A percentile compares a stretch with the other conserved stretches of the same genome.
These are phyloP conservation scores for Clavariopsis aquatica DNA, from an alignment of 495 filamentous ascomycete genomes.

Conservation along the genomic window DNA sequence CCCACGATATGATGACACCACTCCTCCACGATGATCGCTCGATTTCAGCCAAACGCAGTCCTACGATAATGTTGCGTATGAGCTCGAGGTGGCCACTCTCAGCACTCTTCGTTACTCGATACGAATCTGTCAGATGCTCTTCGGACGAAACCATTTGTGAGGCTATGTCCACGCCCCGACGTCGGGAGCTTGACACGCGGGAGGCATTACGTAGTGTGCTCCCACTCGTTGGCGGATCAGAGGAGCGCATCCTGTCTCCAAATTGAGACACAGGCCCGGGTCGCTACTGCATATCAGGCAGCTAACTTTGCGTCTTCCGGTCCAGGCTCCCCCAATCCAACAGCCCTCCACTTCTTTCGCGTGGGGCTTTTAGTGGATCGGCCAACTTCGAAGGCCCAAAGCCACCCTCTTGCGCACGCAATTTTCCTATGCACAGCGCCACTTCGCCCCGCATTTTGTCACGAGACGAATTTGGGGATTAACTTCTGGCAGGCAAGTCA, in stretches of 20 bases:
- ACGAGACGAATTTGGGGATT: neutral
- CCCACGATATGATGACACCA: constrained; percentile 27
- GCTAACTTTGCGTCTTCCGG: neutral
- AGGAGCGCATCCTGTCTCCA: neutral
- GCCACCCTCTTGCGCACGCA: neutral
- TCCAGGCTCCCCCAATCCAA: neutral
- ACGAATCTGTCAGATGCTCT: constrained; percentile 21
- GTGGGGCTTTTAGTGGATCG: neutral
- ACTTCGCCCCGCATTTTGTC: neutral
- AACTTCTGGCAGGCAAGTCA: neutral
- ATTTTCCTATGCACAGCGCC: neutral
- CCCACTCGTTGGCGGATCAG: neutral
- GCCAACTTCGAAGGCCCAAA: neutral
- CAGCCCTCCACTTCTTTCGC: neutral
- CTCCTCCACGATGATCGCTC: constrained; percentile 25
- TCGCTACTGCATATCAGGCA: neutral
- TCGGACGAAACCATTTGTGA: neutral
- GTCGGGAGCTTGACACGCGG: neutral
- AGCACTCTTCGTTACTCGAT: constrained; percentile 31
- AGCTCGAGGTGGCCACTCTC: neutral
- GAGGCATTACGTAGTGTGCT: neutral
- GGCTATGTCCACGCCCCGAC: constrained; percentile 2
- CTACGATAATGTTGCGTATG: constrained; percentile 30
- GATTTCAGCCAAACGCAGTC: constrained; percentile 18
- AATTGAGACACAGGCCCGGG: neutral